Percentiles rank a stretch among this genome's conserved stretches.
These are phyloP conservation scores for Coemansia sp. DNA, from an alignment of 192 early-diverging fungal genomes.

Conservation along the genomic window DNA sequence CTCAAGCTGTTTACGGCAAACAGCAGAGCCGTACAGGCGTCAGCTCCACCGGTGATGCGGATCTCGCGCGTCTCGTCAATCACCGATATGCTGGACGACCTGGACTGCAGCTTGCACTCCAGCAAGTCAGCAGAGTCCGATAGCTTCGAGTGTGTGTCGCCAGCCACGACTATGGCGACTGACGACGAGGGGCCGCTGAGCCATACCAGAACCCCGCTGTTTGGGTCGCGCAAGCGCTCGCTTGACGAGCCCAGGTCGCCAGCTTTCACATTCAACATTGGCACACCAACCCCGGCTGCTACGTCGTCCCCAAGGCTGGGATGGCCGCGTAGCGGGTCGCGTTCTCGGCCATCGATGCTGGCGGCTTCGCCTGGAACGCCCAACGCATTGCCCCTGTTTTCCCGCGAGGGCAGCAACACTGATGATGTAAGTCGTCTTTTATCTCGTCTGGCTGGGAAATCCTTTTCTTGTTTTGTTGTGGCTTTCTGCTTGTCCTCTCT, in stretches of 20 bases:
- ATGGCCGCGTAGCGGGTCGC: constrained; percentile 23
- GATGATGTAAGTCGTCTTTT: constrained; percentile 39
- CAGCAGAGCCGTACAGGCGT: constrained; percentile 7
- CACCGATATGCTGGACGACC: constrained; percentile 28
- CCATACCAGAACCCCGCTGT: neutral
- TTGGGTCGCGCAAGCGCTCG: constrained; percentile 31
- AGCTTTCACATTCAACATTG: constrained; percentile 15
- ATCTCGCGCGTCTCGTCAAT: constrained; percentile 24
- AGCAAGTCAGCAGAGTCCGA: constrained; percentile 14
- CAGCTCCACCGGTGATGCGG: neutral
- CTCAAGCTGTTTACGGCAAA: neutral
- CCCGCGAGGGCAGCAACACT: constrained; percentile 22
- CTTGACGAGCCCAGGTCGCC: constrained; percentile 32
- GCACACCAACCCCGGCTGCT: constrained; percentile 11
- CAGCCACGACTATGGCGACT: constrained; percentile 2
- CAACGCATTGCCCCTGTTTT: constrained; percentile 11
- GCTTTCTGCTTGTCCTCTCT: too few species aligned
- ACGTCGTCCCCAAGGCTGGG: neutral
- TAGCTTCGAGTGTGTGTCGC: constrained; percentile 23
- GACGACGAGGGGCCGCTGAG: neutral
- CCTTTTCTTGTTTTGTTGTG: too few species aligned
- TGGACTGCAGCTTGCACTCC: constrained; percentile 34
- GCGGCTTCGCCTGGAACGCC: constrained; percentile 13
- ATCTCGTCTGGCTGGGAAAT: neutral
- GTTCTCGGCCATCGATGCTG: constrained; percentile 13